Percentiles rank a stretch among this genome's conserved stretches.
Conservation (phyloP, 2,329 filamentous ascomycete genomes). For the Sordariomycetes sp. region DNA sequence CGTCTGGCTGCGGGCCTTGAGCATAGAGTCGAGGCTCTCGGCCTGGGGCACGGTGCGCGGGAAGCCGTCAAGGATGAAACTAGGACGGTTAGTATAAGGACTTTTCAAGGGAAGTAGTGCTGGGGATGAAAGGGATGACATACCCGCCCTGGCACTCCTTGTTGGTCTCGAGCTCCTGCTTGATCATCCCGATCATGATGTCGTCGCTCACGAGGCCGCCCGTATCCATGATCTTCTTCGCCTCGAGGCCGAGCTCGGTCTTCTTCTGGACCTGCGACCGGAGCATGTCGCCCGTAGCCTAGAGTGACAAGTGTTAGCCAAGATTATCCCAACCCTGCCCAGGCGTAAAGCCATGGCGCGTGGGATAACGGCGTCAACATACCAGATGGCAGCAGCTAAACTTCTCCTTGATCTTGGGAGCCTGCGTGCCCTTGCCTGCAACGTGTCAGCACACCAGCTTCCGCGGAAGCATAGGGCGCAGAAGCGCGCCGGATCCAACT, state of each 20-base stretch:
- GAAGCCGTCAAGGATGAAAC: conserved; percentile 98
- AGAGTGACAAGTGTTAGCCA: conserved; percentile 5
- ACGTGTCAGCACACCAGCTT: neutral
- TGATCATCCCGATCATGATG: conserved; percentile 99
- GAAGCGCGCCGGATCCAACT: conserved; percentile 21
- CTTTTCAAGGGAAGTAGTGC: neutral
- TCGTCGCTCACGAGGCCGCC: conserved; percentile 96
- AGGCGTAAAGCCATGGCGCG: neutral
- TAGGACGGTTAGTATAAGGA: conserved; percentile 22
- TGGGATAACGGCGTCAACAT: conserved; percentile 25
- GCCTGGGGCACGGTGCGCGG: conserved; percentile 93
- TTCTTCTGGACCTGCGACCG: conserved; percentile 97
- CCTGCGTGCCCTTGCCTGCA: conserved; percentile 95
- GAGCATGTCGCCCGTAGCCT: conserved; percentile 99
- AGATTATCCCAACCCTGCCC: conserved; percentile 7
- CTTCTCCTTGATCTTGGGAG: conserved; percentile 95
- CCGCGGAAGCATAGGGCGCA: conserved; percentile 9
- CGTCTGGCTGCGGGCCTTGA: conserved; percentile 63
- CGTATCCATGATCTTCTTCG: conserved; percentile 99
- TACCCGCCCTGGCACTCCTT: conserved; percentile 94
- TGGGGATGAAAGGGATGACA: conserved; percentile 14
- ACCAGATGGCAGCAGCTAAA: conserved; percentile 96
- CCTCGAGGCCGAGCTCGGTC: conserved; percentile 85
- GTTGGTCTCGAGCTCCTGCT: conserved; percentile 90
- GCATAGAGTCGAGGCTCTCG: conserved; percentile 89